Base-by-base conservation (phyloP, 345 rosid species). In the Eucalyptus curtisii region DNA sequence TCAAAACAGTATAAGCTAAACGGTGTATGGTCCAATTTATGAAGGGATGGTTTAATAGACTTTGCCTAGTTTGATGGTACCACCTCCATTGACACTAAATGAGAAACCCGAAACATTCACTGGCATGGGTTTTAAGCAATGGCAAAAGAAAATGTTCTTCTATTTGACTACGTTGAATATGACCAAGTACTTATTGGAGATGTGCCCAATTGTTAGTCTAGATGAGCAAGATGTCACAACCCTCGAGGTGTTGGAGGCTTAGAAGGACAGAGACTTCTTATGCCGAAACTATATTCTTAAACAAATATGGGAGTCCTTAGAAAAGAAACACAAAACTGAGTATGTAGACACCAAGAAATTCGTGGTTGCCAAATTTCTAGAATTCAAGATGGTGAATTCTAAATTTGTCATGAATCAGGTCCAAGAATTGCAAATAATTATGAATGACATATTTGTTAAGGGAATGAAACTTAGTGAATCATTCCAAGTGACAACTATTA, bases 41-140 rank as follows among this genome's bases (percentile, higher is more conserved):
- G 2, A n/a, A 57, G 64, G 30, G n/a, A 57, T 57, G 14, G 64
- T 57, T 57, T 20, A 25, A 25, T 25, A 5, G n/a, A 20, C n/a
- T 25, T 57, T 57, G 30, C n/a, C 64, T 57, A 57, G 13, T 57
- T 57, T 57, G 64, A 57, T 57, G 64, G 14, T 57, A 57, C n/a
- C 30, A 57, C 13, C 30, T 57, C 14, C 13, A 25, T 3, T 25
- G 0, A 57, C 11, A 57, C 7, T 57, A 1, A 57, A 10, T 57
- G n/a, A 57, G 64, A 25, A 57, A 25, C 3, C 0, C 0, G 14
- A 57, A 25, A 57, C 13, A 57, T 57, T 57, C 64, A 57, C 30
- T 1, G 1, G 0, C 2, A 0, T 57, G n/a, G 64, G 64, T 20
- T 57, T 57, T 57, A 57, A 57, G 64, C 1, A 57, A 0, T 57